Base-by-base conservation (phyloP, 345 rosid species). In the Salix arbutifolia region DNA sequence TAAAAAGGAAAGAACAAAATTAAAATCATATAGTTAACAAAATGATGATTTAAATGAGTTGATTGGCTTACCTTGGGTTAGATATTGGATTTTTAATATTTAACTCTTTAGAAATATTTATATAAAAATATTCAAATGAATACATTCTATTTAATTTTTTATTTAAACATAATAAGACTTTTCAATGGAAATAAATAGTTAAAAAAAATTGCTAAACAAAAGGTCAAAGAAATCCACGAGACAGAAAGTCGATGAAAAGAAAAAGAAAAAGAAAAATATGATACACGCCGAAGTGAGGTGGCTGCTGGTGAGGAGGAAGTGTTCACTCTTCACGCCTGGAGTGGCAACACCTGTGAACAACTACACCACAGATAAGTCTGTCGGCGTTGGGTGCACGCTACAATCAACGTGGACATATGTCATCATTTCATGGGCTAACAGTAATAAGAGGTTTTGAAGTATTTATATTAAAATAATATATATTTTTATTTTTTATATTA, bases 361-460 rank as follows among this genome's bases (percentile, higher is more conserved):
- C 74, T 69, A 35, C 10, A 9, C 1, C 62, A 58, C 19, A 71
- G 78, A 77, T 72, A 72, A 80, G 83, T 83, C 85, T 26, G 77
- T 82, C 73, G 79, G 77, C 87, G 88, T 86, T 86, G 38, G 80
- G 53, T 76, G 10, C 78, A 83, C 83, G 84, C 71, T 68, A 67
- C 76, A 73, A 5, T 33, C 37, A 2, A 17, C 18, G 5, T 4
- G 9, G 33, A 46, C 76, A 73, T 37, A 42, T 74, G 89, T 77
- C 85, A 2, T 1, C 2, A 5, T 28, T 0, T 17, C 9, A 73
- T 58, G 19, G 37, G 80, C 0, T n/a, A 2, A 0, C 8, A 2
- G 14, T 35, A 25, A 0, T 62, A 38, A 23, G n/a, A 19, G 6
- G 37, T 33, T 33, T 33, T 33, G 6, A 33, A 33, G 37, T 33